Evolutionary conservation across 2,329 filamentous ascomycete genomes (phyloP).

Genomic region (Arachnomyces sp.): DNA sequence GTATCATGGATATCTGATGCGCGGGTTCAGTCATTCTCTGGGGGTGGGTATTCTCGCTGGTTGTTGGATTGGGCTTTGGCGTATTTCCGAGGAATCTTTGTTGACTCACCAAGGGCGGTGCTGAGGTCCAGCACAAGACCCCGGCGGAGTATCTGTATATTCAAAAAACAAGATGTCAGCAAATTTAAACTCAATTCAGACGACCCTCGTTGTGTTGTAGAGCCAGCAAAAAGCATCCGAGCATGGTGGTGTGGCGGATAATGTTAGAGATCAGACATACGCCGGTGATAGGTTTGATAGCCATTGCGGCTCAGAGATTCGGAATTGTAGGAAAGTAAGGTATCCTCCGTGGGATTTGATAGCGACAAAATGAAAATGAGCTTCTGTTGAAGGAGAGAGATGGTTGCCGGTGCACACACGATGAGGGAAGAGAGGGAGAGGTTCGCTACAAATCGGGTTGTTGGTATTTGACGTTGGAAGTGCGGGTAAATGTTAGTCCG

Average conservation of each 20-base stretch:
- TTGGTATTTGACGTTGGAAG: no score
- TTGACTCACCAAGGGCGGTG: constrained; percentile 55
- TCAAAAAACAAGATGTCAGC: constrained; percentile 9
- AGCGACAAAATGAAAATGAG: no score
- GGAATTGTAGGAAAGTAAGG: no score
- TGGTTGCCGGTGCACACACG: no score
- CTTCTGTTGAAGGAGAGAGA: no score
- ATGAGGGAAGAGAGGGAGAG: no score
- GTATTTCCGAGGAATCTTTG: not conserved
- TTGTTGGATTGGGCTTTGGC: constrained; percentile 1
- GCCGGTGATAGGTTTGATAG: constrained; percentile 41
- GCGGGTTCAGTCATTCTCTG: not conserved
- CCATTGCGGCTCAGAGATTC: constrained; percentile 26
- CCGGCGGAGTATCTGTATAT: constrained; percentile 55
- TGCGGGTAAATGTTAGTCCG: no score
- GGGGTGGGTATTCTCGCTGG: no score
- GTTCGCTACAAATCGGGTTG: no score
- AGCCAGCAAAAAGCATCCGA: not conserved
- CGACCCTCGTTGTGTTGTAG: not conserved
- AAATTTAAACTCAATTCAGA: not conserved
- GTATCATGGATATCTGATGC: no score
- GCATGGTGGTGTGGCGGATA: constrained; percentile 2
- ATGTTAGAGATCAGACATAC: constrained; percentile 28
- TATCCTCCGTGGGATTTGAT: no score
- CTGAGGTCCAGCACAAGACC: constrained; percentile 60